Evolutionary conservation across 345 rosid genomes (phyloP).

Genomic region (thale cress (Arabidopsis thaliana)): DNA sequence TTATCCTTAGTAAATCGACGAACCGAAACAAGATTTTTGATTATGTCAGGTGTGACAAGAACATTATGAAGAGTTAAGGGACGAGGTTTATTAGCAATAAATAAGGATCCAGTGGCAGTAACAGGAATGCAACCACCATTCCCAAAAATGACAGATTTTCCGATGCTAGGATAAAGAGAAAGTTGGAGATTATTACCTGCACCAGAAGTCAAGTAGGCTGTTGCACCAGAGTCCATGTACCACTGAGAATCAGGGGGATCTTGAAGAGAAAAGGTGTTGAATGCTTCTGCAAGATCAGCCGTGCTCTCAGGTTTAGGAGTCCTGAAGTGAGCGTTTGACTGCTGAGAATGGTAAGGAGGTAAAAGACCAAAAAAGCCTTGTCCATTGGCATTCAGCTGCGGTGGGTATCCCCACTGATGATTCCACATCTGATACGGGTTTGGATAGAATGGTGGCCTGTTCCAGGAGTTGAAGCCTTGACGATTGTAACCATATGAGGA

Average conservation of each 20-base stretch:
- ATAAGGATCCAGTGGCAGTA: neutral
- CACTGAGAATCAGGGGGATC: neutral
- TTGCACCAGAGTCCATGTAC: neutral
- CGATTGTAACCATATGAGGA: too few relatives aligned
- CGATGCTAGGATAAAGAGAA: neutral
- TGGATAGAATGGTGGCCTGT: too few relatives aligned
- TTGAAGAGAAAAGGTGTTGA: neutral
- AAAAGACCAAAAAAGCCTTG: too few relatives aligned
- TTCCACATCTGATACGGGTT: too few relatives aligned
- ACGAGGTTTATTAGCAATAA: neutral
- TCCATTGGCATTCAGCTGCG: too few relatives aligned
- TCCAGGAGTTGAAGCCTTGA: too few relatives aligned
- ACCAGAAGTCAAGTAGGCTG: neutral
- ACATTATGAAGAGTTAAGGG: neutral
- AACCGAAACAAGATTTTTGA: neutral
- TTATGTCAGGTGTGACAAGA: neutral
- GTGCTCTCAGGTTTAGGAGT: neutral
- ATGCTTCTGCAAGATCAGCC: neutral
- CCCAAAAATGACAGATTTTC: neutral
- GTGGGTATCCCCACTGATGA: too few relatives aligned
- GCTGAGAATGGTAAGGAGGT: neutral
- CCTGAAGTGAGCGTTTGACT: neutral
- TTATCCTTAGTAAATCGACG: too few relatives aligned
- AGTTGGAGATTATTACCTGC: too few relatives aligned
- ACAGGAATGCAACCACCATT: neutral